Evolutionary conservation across 1,284 basidiomycete genomes (phyloP), one percentile per base, ranked within the genome.

Genomic region (Moesziomyces antarcticus): DNA sequence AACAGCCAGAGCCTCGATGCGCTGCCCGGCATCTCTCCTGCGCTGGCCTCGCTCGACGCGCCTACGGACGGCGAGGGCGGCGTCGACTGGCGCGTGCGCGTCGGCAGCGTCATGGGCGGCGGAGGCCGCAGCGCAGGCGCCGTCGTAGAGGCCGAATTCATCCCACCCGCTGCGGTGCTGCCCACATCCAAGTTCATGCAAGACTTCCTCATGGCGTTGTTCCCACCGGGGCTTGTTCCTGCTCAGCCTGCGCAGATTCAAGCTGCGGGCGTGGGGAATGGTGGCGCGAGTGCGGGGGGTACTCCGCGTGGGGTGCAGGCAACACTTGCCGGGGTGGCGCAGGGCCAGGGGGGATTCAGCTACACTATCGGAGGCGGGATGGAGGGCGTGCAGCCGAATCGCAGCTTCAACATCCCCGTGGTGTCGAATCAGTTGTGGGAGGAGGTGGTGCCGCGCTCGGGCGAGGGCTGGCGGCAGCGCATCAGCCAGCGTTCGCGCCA

Each of bases 341-440:
- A 33, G 11, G 30, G 30, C 10, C 30, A 51, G 3, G 54, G 57
- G 5, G 49, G 25, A 5, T 52, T 55, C 50, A 65, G 47, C 65
- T 68, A 73, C 33, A 61, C 54, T 3, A 68, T 69, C 33, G 65
- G 60, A n/a, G 52, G 52, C 2, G 54, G 44, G 7, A 44, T 58
- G 3, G 46, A 27, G 21, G 27, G 49, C 11, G 48, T 53, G 4
- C 50, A 61, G 20, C 71, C 65, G 2, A 68, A 68, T 22, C 61
- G 61, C 48, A 51, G 45, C 37, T 56, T 71, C 45, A 71, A 67
- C 48, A 67, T 75, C 20, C 64, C 73, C 4, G 41, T 59, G 5
- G 55, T 75, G 2, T 71, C 73, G 46, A 63, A 75, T 37, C 67
- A 75, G 57, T 57, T 75, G 30, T 75, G 73, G 73, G 67, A 75